Base-by-base conservation (phyloP, 2,329 filamentous ascomycete genomes). In the Exophiala phaeomuriformis region DNA sequence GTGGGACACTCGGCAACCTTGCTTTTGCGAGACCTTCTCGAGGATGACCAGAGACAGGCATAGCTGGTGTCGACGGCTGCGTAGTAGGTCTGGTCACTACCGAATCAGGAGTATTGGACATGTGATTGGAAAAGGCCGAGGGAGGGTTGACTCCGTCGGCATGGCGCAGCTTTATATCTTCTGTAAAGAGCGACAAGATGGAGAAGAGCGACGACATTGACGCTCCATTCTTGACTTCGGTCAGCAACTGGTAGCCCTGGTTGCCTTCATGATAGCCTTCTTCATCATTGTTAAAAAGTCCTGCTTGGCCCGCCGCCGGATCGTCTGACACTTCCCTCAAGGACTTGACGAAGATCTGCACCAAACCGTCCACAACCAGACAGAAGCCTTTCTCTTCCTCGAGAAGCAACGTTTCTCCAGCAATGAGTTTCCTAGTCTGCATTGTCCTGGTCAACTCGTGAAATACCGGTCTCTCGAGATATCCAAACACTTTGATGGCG, bases 311-410 rank as follows among this genome's bases (percentile, higher is more conserved):
- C 56, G 74, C 19, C 10, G 5, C 27, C 6, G 36, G 51, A 36
- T 76, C 72, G 27, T 74, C 64, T 12, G 66, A 66, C 49, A 49
- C 72, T 65, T 63, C 71, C 39, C 79, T 77, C 41, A 84, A 83
- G 1, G 91, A 96, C 68, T 96, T 97, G 69, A 98, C 93, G 67
- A 97, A 98, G 51, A 98, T 97, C 69, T 98, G 90, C 0, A 98
- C 90, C 30, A 95, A 71, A 1, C 93, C 93, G 70, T 98, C 93
- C 2, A 98, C 94, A 3, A 98, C 93, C 53, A 98, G 78, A 67
- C 93, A 98, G 65, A 98, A 98, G 0, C 93, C 93, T 65, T 98
- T 95, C 65, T 98, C 93, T 67, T 98, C 93, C 70, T 98, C 93
- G 32, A 98, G 75, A 61, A 96, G 83, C 63, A 98, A 77, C 0